These are phyloP conservation scores for Thielaviopsis ethacetica DNA, from an alignment of 2,329 filamentous ascomycete genomes.

Conservation along the genomic window DNA sequence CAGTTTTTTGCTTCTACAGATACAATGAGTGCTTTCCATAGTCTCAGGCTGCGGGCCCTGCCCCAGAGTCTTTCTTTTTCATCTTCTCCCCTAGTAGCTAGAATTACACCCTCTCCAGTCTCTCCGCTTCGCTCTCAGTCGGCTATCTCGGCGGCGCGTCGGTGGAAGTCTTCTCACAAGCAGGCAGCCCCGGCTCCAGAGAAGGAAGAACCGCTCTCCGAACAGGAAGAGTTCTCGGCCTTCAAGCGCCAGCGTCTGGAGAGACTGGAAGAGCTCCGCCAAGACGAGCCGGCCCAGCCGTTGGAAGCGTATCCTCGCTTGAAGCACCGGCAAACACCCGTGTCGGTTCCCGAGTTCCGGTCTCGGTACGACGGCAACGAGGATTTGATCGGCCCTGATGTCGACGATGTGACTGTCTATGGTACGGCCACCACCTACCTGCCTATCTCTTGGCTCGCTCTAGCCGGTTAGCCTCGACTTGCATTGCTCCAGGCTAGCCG, in stretches of 20 bases:
- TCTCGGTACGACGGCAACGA: constrained; percentile 6
- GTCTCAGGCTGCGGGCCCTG: constrained; percentile 20
- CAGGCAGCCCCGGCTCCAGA: background rate
- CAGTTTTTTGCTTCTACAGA: constrained; percentile 14
- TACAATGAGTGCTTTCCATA: constrained; percentile 23
- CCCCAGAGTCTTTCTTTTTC: constrained; percentile 5
- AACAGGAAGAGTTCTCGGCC: constrained; percentile 17
- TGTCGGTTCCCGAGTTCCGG: constrained; percentile 13
- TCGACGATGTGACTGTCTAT: constrained; percentile 15
- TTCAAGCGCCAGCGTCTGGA: constrained; percentile 23
- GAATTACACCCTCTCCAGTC: background rate
- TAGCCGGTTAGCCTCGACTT: background rate
- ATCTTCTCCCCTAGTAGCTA: constrained; percentile 2
- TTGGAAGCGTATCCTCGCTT: constrained; percentile 10
- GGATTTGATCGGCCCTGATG: background rate
- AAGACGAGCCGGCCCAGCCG: constrained; percentile 10
- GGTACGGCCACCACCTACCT: constrained; percentile 14
- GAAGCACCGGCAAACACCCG: constrained; percentile 9
- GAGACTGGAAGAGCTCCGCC: constrained; percentile 19
- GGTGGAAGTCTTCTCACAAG: constrained; percentile 7
- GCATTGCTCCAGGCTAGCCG: background rate
- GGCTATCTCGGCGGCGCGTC: background rate
- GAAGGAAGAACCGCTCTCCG: background rate
- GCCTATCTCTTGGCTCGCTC: background rate
- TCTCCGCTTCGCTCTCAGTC: background rate